These are phyloP conservation scores for Stemphylium beticola DNA, from an alignment of 2,329 filamentous ascomycete species.

Conservation along the genomic window DNA sequence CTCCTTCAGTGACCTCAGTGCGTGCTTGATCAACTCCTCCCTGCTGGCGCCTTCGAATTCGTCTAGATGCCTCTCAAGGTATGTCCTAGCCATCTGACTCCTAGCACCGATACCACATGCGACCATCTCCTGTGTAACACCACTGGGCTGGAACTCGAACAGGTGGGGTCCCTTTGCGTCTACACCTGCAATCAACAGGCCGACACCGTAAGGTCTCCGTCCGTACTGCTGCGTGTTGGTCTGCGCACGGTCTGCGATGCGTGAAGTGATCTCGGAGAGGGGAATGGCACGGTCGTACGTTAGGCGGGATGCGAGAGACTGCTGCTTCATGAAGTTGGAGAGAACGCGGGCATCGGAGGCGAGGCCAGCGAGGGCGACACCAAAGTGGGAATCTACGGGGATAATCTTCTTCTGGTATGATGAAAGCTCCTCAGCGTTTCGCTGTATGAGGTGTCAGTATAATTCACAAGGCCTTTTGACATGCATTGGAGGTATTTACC, in stretches of 20 bases:
- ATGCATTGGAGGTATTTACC: slow-evolving; percentile 59
- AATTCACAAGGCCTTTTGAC: background rate
- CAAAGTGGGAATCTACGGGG: slow-evolving; percentile 92
- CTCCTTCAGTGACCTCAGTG: slow-evolving; percentile 90
- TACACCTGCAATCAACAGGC: slow-evolving; percentile 88
- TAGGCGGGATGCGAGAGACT: slow-evolving; percentile 92
- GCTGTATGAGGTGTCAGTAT: slow-evolving; percentile 58
- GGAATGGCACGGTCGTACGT: slow-evolving; percentile 95
- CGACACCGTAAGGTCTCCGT: slow-evolving; percentile 94
- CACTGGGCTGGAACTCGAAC: slow-evolving; percentile 96
- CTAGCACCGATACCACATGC: slow-evolving; percentile 95
- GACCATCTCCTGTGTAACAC: slow-evolving; percentile 95
- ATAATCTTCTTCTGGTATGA: slow-evolving; percentile 99
- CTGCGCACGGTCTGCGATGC: slow-evolving; percentile 96
- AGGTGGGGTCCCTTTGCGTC: slow-evolving; percentile 94
- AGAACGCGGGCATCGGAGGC: slow-evolving; percentile 98
- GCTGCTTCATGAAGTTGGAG: slow-evolving; percentile 99
- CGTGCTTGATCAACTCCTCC: slow-evolving; percentile 90
- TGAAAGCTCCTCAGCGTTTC: slow-evolving; percentile 98
- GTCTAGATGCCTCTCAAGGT: slow-evolving; percentile 90
- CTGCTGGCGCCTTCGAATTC: slow-evolving; percentile 76
- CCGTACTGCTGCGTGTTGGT: slow-evolving; percentile 98
- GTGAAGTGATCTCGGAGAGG: slow-evolving; percentile 83
- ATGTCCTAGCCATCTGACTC: slow-evolving; percentile 97
- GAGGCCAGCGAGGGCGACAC: slow-evolving; percentile 93